Base-by-base conservation (phyloP, 257 asterid genomes). In the Scutellaria minor region DNA sequence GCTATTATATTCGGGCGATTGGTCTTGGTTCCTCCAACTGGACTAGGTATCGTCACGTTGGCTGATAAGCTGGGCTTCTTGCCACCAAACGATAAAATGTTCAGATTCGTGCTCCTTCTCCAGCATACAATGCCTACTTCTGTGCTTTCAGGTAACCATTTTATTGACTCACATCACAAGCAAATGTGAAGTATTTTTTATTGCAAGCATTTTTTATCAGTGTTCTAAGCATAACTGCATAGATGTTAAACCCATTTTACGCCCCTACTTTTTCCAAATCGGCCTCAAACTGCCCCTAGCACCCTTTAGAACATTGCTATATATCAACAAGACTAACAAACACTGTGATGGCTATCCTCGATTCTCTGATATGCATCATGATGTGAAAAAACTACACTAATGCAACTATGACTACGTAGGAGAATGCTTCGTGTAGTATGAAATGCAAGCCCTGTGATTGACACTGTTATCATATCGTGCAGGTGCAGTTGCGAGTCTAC, bases 111-210 rank as follows among this genome's bases (percentile, higher is more conserved):
- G 68, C 96, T 92, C 78, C 95, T 95, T 52, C 97, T 95, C 72
- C 98, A 95, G 84, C 89, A 92, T 83, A 88, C 97, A 1, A 95
- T 95, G 99, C 99, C 99, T 58, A 92, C 98, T 55, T 95, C 99
- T 22, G 96, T 95, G 76, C 98, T 95, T 70, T 77, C 97, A 50
- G 99, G 98, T 88, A 82, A 78, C 57, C 22, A 67, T 62, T 41
- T 70, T 41, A 59, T 46, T 46, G 57, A 48, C 47, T 24, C 53
- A 41, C 63, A 53, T 42, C 59, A 55, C 54, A 40, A 64, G 61
- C 58, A 41, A 5, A 22, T 51, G 5, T 14, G 27, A 35, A 2
- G 40, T 5, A 31, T 31, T 31, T 4, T 2, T 31, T 31, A 31
- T 31, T 31, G 37, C 0, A 31, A 31, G 37, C 2, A 31, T 31